Percentiles rank a stretch among this genome's conserved stretches.
These are phyloP conservation scores for Stylonectria norvegica DNA, from an alignment of 2,329 filamentous ascomycete genomes.

Conservation along the genomic window DNA sequence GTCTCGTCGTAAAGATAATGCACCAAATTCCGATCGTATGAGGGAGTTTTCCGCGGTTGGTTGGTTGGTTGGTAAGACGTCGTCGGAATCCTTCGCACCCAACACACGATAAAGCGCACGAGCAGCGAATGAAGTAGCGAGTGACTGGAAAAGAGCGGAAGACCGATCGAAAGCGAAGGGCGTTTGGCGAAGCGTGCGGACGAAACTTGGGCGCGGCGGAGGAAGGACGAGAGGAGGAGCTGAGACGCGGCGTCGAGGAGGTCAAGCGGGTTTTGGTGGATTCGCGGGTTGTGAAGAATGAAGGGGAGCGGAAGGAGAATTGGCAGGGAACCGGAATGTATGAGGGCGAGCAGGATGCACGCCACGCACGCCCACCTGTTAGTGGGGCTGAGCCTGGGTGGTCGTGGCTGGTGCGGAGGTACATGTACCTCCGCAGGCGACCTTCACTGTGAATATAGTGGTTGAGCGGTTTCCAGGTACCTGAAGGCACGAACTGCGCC, in stretches of 20 bases:
- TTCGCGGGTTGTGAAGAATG: no score
- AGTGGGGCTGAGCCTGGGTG: background rate
- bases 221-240: background rate
- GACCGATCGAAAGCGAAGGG: background rate
- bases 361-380: background rate
- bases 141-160: background rate
- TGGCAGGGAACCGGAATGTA: background rate
- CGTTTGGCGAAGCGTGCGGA: background rate
- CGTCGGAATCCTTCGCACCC: background rate
- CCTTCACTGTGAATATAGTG: no score
- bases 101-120: background rate
- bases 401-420: background rate
- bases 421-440: background rate
- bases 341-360: no score
- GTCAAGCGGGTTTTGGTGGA: no score
- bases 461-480: no score
- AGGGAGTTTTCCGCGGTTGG: background rate
- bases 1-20: background rate
- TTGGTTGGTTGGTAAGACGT: background rate
- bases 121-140: background rate
- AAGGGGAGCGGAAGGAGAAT: background rate
- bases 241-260: background rate
- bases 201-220: no score
- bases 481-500: background rate
- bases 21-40: background rate